Evolutionary conservation across 2,329 filamentous ascomycete species (phyloP).

Genomic region (Pestalotiopsis fici): DNA sequence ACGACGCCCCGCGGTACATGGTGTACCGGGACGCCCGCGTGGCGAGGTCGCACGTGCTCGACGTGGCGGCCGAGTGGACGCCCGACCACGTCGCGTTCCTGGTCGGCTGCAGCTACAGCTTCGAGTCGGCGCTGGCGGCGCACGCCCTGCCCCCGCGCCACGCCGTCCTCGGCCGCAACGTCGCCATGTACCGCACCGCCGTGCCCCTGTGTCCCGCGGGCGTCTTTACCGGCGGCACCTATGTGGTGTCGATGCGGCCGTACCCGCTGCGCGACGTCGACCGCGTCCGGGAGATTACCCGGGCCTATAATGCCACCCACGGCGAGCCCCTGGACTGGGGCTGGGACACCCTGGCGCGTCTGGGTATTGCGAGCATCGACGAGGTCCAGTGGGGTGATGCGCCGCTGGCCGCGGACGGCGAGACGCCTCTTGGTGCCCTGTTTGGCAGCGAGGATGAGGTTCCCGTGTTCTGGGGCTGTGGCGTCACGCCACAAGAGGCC

Average conservation of each 20-base stretch:
- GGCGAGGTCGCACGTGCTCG: conserved; percentile 33
- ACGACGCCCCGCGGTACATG: conserved; percentile 59
- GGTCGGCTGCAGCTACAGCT: conserved; percentile 65
- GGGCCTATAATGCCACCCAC: conserved; percentile 56
- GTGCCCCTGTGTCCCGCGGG: conserved; percentile 59
- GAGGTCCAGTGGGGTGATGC: conserved; percentile 59
- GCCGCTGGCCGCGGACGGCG: conserved; percentile 40
- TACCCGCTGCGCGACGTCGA: conserved; percentile 53
- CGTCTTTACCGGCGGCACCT: conserved; percentile 54
- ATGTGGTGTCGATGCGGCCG: conserved; percentile 65
- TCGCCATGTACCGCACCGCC: conserved; percentile 63
- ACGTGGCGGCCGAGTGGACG: conserved; percentile 55
- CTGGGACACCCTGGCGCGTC: conserved; percentile 51
- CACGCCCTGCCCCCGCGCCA: conserved; percentile 56
- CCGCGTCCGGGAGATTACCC: conserved; percentile 54
- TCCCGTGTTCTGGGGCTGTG: conserved; percentile 65
- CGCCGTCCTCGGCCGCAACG: conserved; percentile 45
- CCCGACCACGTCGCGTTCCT: conserved; percentile 62
- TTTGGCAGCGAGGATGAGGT: conserved; percentile 42
- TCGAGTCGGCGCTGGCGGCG: conserved; percentile 55
- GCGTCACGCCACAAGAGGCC: conserved; percentile 66
- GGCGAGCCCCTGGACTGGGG: conserved; percentile 68
- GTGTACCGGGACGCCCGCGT: conserved; percentile 54
- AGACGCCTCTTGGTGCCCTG: conserved; percentile 28
- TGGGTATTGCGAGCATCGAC: conserved; percentile 58